Percentiles rank a stretch among this genome's conserved stretches.
These are phyloP conservation scores for Cucurbita argyrosperma DNA, from an alignment of 306 rosid species.

Conservation along the genomic window DNA sequence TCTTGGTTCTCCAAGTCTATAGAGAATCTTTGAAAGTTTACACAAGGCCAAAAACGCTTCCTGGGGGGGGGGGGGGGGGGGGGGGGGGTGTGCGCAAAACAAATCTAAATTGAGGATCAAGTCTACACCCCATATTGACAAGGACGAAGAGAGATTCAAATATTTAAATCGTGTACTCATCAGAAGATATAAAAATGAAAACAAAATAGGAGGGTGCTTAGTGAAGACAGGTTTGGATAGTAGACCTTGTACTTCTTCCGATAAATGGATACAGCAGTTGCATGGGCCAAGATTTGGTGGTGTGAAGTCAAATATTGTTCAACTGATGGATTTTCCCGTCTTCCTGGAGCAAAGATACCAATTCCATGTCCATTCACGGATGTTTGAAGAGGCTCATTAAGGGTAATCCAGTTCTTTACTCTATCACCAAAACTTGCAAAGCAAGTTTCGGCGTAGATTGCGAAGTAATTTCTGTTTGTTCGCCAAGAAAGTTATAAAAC, in stretches of 20 bases:
- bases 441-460: slow-evolving; percentile 74
- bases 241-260: slow-evolving; percentile 68
- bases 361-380: slow-evolving; percentile 52
- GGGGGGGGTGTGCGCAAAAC: too few species aligned
- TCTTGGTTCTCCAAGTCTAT: too few species aligned
- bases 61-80: too few species aligned
- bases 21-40: too few species aligned
- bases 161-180: background rate
- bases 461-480: slow-evolving; percentile 55
- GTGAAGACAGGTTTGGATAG: background rate
- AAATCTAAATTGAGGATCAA: background rate
- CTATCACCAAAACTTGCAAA: slow-evolving; percentile 86
- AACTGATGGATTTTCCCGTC: slow-evolving; percentile 30
- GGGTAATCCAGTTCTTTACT: slow-evolving; percentile 76
- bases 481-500: slow-evolving; percentile 8
- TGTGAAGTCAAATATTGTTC: slow-evolving; percentile 77
- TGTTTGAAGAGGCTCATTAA: slow-evolving; percentile 88
- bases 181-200: background rate
- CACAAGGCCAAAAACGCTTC: too few species aligned
- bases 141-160: background rate
- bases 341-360: slow-evolving; percentile 74
- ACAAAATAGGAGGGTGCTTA: background rate
- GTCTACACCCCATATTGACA: background rate
- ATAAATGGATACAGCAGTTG: slow-evolving; percentile 58
- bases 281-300: slow-evolving; percentile 86